These are phyloP conservation scores for Solanum arcanum DNA, from an alignment of 257 asterid species.

Conservation along the genomic window DNA sequence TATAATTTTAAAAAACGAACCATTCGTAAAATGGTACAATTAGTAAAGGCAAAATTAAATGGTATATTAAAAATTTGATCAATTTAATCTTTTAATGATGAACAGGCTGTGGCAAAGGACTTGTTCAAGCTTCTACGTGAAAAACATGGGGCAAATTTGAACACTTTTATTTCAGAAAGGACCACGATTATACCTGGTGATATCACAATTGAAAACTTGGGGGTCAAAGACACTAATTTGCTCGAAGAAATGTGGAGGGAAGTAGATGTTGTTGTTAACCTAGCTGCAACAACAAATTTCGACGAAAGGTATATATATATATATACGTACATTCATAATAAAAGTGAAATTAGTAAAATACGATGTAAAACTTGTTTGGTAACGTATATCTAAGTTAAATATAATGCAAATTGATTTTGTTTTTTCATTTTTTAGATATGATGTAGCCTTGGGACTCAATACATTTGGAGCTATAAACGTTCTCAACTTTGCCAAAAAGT, in stretches of 20 bases:
- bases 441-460: constrained; percentile 48
- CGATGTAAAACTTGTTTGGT: not conserved
- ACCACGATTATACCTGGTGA: constrained; percentile 30
- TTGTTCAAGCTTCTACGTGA: constrained; percentile 28
- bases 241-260: constrained; percentile 9
- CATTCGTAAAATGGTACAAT: not conserved
- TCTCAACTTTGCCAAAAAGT: constrained; percentile 43
- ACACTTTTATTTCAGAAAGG: constrained; percentile 15
- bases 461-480: constrained; percentile 55
- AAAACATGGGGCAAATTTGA: constrained; percentile 24
- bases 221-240: constrained; percentile 19
- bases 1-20: not conserved
- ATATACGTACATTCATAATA: not conserved
- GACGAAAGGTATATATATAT: constrained; percentile 32
- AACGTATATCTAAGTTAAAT: not conserved
- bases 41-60: not conserved
- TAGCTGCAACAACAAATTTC: constrained; percentile 54
- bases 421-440: constrained; percentile 33
- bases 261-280: constrained; percentile 40
- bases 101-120: constrained; percentile 26
- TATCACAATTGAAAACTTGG: constrained; percentile 25
- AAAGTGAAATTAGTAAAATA: not conserved
- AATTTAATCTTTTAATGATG: not conserved
- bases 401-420: not conserved
- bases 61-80: not conserved